Percentiles rank a stretch among this genome's conserved stretches.
These are phyloP conservation scores for Starmerella apicola DNA, from an alignment of 805 yeast species.

Conservation along the genomic window DNA sequence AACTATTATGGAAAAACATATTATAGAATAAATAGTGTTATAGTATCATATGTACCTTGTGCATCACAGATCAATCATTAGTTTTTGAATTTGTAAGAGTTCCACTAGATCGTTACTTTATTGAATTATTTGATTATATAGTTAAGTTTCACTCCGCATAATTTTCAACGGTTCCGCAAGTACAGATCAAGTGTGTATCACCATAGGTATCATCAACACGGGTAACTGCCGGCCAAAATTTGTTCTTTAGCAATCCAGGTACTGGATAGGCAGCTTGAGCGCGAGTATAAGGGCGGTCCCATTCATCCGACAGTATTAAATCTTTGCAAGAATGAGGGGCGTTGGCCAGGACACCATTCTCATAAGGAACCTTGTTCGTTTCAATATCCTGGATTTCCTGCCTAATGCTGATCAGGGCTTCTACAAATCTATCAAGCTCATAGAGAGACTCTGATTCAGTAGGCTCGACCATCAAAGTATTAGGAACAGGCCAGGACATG, in stretches of 20 bases:
- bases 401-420: constrained; percentile 72
- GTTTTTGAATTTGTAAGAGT: too few species aligned
- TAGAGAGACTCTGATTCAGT: constrained; percentile 85
- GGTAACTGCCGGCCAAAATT: constrained; percentile 92
- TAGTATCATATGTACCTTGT: too few species aligned
- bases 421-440: constrained; percentile 83
- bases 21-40: background rate
- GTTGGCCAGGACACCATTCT: constrained; percentile 53
- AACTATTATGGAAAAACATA: background rate
- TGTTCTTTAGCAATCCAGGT: constrained; percentile 54
- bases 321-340: constrained; percentile 89
- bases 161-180: constrained; percentile 41
- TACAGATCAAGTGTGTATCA: constrained; percentile 81
- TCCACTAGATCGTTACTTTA: background rate
- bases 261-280: constrained; percentile 90
- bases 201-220: constrained; percentile 93
- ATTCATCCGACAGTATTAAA: constrained; percentile 46
- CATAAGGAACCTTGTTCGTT: constrained; percentile 52
- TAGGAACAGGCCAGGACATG: constrained; percentile 96
- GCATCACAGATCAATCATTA: too few species aligned
- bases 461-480: constrained; percentile 96
- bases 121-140: too few species aligned
- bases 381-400: constrained; percentile 66
- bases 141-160: constrained; percentile 9
- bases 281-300: constrained; percentile 86